Evolutionary conservation across 208 protist species (phyloP).

Genomic region (Acanthamoeba quina): DNA sequence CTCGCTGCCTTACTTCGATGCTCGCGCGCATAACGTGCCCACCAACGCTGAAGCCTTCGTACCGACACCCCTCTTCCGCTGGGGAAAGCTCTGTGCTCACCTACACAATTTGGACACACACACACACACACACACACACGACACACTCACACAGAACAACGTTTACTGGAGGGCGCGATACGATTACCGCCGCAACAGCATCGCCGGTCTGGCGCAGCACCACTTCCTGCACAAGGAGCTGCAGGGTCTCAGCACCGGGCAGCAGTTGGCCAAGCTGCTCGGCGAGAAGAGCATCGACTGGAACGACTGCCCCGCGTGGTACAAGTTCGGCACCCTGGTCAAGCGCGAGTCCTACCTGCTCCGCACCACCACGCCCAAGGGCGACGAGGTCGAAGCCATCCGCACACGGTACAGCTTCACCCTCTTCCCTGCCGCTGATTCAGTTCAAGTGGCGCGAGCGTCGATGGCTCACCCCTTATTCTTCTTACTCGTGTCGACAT

Average conservation of each 20-base stretch:
- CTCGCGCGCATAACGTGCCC: constrained; percentile 62
- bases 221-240: constrained; percentile 77
- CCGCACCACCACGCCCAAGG: background rate
- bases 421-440: background rate
- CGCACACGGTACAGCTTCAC: background rate
- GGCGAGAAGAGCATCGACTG: constrained; percentile 74
- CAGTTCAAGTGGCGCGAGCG: background rate
- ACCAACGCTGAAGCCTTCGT: constrained; percentile 66
- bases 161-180: constrained; percentile 75
- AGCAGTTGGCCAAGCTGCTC: constrained; percentile 70
- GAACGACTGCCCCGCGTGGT: constrained; percentile 77
- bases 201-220: constrained; percentile 76
- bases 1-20: constrained; percentile 56
- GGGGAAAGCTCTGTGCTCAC: background rate
- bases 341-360: constrained; percentile 73
- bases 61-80: background rate
- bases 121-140: background rate
- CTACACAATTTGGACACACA: background rate
- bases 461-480: background rate
- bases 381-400: background rate
- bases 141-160: constrained; percentile 76
- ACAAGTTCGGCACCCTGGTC: constrained; percentile 74
- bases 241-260: background rate
- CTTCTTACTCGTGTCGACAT: background rate
- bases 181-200: constrained; percentile 78